Base-by-base conservation (phyloP, 352 stramenopile species). In the Phytophthora pinifolia region DNA sequence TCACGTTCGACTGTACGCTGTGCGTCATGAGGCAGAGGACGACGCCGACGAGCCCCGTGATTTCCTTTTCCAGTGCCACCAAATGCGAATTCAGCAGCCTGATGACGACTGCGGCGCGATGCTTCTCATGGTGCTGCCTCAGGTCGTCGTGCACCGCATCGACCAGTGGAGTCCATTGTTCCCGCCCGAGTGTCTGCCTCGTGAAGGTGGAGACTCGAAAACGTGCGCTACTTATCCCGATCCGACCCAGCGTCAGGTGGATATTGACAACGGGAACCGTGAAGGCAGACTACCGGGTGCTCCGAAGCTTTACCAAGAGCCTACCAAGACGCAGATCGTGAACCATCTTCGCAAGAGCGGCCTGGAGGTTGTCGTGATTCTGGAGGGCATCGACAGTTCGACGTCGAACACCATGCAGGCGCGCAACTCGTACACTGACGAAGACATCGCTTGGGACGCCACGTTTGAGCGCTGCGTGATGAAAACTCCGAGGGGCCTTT, bases 361-460 rank as follows among this genome's bases (percentile, higher is more conserved):
- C 44, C 61, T 95, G 2, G 85, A 95, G 49, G 79, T 95, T 15
- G 66, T 95, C 36, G 83, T 81, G 14, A 74, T 95, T 12, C 67
- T 95, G 27, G 85, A 95, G 47, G 85, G 85, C 30, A 92, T 92
- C 47, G 85, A 95, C 39, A 82, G 77, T 30, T 89, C 79, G 27
- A 95, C 85, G 29, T 92, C 81, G 39, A 92, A 91, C 65, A 95
- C 85, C 15, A 95, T 92, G 83, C 85, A 95, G 48, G 85, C 79
- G 9, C 76, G 83, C 9, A 77, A 89, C 49, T 94, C 84, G 27
- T 92, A 92, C 70, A 90, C 75, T 7, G 69, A 86, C 34, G 70
- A 90, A 41, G 79, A 95, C 33, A 83, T 95, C n/a, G 73, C 60
- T 6, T 95, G 81, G 81, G 75, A 95, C 59, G 65, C 70, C 12